Conservation (phyloP, 2,329 filamentous ascomycete genomes). For the Chaetothyriales sp. region DNA sequence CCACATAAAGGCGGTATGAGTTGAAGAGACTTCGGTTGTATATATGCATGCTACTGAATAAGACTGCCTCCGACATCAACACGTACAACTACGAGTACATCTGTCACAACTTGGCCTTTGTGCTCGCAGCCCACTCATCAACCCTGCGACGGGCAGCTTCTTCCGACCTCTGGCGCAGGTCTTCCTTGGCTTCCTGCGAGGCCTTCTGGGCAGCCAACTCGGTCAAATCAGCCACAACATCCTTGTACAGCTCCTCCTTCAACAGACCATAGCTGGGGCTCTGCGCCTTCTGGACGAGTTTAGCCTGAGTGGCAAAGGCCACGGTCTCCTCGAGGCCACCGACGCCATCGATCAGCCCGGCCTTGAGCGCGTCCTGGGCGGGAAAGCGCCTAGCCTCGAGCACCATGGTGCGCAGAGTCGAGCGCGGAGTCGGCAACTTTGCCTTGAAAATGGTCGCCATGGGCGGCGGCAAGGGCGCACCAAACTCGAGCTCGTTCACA, state of each 20-base stretch:
- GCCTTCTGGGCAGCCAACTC: neutral
- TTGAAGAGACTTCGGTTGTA: too few relatives aligned
- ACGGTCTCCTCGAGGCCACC: conserved; percentile 51
- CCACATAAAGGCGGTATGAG: too few relatives aligned
- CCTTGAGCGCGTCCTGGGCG: conserved; percentile 46
- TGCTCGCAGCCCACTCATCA: neutral
- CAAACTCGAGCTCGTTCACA: conserved; percentile 69
- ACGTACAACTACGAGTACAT: neutral
- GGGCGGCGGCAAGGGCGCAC: conserved; percentile 55
- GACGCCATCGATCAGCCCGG: conserved; percentile 52
- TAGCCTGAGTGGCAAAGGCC: conserved; percentile 42
- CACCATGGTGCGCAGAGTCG: conserved; percentile 47
- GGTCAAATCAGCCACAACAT: conserved; percentile 38
- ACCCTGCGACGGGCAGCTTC: neutral
- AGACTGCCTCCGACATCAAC: too few relatives aligned
- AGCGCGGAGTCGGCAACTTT: conserved; percentile 38
- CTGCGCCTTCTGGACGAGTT: conserved; percentile 46
- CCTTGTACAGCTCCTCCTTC: conserved; percentile 62
- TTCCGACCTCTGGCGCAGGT: neutral
- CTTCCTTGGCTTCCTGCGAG: neutral
- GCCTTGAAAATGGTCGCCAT: conserved; percentile 62
- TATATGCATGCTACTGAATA: too few relatives aligned
- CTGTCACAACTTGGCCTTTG: neutral
- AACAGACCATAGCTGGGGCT: conserved; percentile 54
- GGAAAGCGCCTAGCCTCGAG: conserved; percentile 59